phyloP scores from a whole-genome alignment of 768 basidiomycete species.

The Termitomyces sp. region DNA sequence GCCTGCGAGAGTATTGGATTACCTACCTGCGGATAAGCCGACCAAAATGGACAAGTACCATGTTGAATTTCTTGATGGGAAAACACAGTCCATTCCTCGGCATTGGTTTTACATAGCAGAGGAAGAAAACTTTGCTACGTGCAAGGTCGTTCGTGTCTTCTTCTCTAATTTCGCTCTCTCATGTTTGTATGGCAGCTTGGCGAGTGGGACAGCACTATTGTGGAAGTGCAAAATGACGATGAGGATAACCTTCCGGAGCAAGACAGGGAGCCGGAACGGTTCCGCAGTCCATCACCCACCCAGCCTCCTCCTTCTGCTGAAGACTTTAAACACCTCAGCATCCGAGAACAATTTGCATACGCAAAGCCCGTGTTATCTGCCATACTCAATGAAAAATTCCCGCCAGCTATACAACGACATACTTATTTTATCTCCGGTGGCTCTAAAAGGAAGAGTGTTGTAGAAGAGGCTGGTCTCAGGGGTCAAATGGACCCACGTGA shows the following conservation, averaged over 20 bases:
- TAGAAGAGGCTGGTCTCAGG: conserved; percentile 26
- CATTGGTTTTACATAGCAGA: conserved; percentile 52
- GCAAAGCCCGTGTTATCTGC: conserved; percentile 58
- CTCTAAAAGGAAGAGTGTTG: conserved; percentile 33
- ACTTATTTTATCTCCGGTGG: conserved; percentile 57
- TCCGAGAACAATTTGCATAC: conserved; percentile 60
- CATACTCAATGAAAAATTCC: conserved; percentile 51
- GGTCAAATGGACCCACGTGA: conserved; percentile 38
- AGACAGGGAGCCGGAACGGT: conserved; percentile 17
- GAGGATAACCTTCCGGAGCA: conserved; percentile 29
- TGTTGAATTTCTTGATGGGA: conserved; percentile 56
- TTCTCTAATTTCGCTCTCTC: not conserved
- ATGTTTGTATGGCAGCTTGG: conserved; percentile 40
- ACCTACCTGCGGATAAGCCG: conserved; percentile 35
- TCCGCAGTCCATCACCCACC: conserved; percentile 33
- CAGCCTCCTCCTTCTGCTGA: conserved; percentile 35
- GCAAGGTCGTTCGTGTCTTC: conserved; percentile 36
- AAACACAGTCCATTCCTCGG: conserved; percentile 33
- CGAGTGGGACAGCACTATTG: conserved; percentile 40
- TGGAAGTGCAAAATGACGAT: conserved; percentile 33
- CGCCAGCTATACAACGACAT: conserved; percentile 46
- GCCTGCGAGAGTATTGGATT: conserved; percentile 59
- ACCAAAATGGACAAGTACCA: conserved; percentile 37
- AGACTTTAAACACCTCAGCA: conserved; percentile 42
- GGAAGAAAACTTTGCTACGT: conserved; percentile 57